Evolutionary conservation across 768 basidiomycete genomes (phyloP), one percentile per base, ranked within the genome.

Genomic region (Dioszegia hungarica): DNA sequence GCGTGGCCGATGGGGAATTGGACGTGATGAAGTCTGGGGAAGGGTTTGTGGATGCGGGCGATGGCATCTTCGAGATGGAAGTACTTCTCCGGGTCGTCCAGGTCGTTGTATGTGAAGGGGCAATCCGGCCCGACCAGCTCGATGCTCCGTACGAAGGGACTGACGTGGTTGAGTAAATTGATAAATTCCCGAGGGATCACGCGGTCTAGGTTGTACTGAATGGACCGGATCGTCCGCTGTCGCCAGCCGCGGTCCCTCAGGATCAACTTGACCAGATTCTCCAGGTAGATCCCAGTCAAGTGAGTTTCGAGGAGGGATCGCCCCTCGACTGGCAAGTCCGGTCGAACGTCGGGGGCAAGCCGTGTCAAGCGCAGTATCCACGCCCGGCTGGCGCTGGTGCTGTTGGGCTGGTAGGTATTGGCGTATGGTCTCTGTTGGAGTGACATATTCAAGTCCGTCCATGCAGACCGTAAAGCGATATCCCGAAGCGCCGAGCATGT

Each of bases 141-240:
- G 9, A 59, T 33, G 5, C n/a, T 28, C 14, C 8, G 33, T 5
- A 63, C 39, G 22, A 50, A 52, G 14, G 31, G 17, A 1, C 50
- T 31, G 20, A 40, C 9, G 17, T 53, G 39, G 9, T 39, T 25
- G 20, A 60, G 51, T 14, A 63, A 37, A 11, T 45, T 17, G 6
- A 19, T n/a, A 25, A 63, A 46, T 15, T 39, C 20, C 17, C 41
- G 12, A 20, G 52, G 49, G 17, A 53, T 19, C 9, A 50, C 27
- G 37, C 27, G 39, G 33, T 63, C 57, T 2, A 56, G 33, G 29
- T 63, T 58, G 25, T 53, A 33, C 14, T 39, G 33, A 22, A 63
- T 52, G 14, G 24, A 36, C 45, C 58, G 39, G 22, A 60, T 38
- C 27, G 44, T 4, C 49, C 24, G 27, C 19, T n/a, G 5, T 31